These are phyloP conservation scores for Sistotremastrum suecicum DNA, from an alignment of 768 basidiomycete genomes.

Conservation along the genomic window DNA sequence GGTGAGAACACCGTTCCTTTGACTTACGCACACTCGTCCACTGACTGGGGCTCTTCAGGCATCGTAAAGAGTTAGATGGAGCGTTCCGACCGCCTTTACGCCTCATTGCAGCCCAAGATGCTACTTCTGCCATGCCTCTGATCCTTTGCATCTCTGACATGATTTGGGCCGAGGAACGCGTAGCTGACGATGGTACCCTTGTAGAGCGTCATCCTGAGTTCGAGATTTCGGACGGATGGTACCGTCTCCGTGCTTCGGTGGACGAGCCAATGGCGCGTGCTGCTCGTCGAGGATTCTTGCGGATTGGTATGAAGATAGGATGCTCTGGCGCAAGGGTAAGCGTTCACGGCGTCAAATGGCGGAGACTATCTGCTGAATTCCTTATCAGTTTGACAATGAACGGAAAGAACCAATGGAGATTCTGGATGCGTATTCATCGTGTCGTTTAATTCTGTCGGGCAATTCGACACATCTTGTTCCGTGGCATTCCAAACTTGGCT, in stretches of 20 bases:
- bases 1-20: slow-evolving; percentile 31
- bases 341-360: slow-evolving; percentile 3
- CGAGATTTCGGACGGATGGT: slow-evolving; percentile 98
- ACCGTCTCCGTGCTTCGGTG: slow-evolving; percentile 61
- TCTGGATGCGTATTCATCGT: slow-evolving; percentile 62
- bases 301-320: slow-evolving; percentile 71
- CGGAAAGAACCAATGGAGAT: slow-evolving; percentile 70
- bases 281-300: slow-evolving; percentile 46
- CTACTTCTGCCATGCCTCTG: slow-evolving; percentile 65
- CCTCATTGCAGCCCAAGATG: slow-evolving; percentile 71
- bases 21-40: neutral
- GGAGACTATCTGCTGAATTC: neutral
- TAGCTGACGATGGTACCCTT: slow-evolving; percentile 23
- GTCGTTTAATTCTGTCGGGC: slow-evolving; percentile 53
- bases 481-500: slow-evolving; percentile 86
- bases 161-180: slow-evolving; percentile 29
- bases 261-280: slow-evolving; percentile 67
- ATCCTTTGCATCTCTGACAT: slow-evolving; percentile 74
- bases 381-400: slow-evolving; percentile 30
- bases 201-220: slow-evolving; percentile 39
- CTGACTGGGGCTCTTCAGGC: slow-evolving; percentile 30
- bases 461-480: slow-evolving; percentile 78
- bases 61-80: slow-evolving; percentile 72
- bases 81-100: slow-evolving; percentile 74
- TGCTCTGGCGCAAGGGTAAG: slow-evolving; percentile 68